A percentile compares a stretch with the other conserved stretches of the same genome.
Evolutionary conservation across 495 filamentous ascomycete genomes (phyloP).

Genomic region (Annulohypoxylon stygium): DNA sequence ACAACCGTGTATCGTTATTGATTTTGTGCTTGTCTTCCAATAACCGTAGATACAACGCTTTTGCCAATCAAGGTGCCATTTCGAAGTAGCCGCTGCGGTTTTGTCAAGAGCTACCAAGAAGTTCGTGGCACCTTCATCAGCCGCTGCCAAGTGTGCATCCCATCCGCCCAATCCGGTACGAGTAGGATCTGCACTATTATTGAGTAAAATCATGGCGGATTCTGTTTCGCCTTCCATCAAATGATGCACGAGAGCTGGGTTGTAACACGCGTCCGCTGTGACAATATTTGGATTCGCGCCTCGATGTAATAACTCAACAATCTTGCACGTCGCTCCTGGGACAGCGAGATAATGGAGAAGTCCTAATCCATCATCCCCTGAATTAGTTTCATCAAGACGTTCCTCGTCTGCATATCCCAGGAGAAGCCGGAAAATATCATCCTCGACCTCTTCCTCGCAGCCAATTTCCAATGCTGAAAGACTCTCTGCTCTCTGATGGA

Average conservation of each 20-base stretch:
- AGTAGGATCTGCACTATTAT: slow-evolving; percentile 11
- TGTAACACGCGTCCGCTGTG: neutral
- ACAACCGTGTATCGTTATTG: neutral
- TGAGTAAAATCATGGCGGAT: neutral
- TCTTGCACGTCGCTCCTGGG: neutral
- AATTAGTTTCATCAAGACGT: slow-evolving; percentile 3
- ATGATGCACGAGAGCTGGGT: neutral
- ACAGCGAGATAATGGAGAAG: slow-evolving; percentile 12
- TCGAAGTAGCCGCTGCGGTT: neutral
- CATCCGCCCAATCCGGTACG: no score
- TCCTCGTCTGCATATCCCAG: neutral
- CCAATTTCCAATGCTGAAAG: slow-evolving; percentile 9
- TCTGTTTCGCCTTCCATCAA: neutral
- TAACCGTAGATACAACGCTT: neutral
- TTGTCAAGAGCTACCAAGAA: neutral
- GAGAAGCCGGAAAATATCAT: neutral
- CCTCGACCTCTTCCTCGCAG: neutral
- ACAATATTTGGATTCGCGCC: slow-evolving; percentile 11
- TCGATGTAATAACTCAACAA: neutral
- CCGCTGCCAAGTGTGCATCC: neutral
- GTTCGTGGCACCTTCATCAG: neutral
- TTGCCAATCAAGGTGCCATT: slow-evolving; percentile 1
- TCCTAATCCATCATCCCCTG: neutral
- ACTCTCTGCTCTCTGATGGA: neutral
- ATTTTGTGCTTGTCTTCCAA: neutral